phyloP scores from a whole-genome alignment of 352 stramenopile species.

The Phytophthora ohioensis region DNA sequence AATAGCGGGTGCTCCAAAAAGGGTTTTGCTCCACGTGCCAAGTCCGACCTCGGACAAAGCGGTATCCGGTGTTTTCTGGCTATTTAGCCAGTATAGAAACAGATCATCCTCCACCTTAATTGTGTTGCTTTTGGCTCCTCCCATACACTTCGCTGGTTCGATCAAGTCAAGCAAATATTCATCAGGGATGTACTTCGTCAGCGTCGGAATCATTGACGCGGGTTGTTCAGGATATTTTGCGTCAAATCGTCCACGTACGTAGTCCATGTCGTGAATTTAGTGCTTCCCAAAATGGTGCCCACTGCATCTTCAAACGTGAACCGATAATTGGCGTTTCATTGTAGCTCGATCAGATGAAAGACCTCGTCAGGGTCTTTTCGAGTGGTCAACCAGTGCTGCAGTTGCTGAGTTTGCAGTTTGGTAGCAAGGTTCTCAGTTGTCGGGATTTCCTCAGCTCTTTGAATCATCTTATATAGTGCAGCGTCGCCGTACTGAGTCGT shows the following conservation, averaged over 20 bases:
- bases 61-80: background rate
- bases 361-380: background rate
- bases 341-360: background rate
- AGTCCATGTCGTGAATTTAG: background rate
- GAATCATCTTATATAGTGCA: background rate
- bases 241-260: constrained; percentile 8
- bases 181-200: background rate
- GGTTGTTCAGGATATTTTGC: background rate
- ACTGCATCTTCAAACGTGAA: background rate
- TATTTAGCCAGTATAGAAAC: background rate
- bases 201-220: background rate
- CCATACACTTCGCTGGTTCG: background rate
- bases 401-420: background rate
- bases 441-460: background rate
- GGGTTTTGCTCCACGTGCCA: background rate
- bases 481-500: background rate
- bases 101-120: background rate
- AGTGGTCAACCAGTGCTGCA: background rate
- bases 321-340: too few relatives aligned
- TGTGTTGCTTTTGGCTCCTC: background rate
- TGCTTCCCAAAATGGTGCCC: too few relatives aligned
- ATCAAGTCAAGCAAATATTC: background rate
- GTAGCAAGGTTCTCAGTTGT: background rate
- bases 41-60: background rate
- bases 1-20: background rate